Evolutionary conservation across 2,329 filamentous ascomycete species (phyloP).

Genomic region (Epichloe amarillans): DNA sequence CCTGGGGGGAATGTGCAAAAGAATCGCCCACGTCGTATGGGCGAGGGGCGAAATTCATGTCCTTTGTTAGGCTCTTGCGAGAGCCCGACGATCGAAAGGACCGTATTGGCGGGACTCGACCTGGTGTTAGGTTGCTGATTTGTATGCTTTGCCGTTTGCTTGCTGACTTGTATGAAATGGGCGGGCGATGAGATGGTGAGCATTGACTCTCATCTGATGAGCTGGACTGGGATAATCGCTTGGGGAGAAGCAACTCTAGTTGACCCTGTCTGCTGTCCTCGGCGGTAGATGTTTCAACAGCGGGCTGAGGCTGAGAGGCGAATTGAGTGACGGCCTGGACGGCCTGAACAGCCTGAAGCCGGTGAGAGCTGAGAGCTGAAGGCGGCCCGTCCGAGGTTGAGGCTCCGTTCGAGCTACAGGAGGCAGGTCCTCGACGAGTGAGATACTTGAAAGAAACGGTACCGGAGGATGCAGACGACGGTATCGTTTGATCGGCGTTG

Average conservation of each 20-base stretch:
- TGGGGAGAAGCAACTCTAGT: conserved; percentile 34
- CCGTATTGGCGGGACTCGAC: conserved; percentile 40
- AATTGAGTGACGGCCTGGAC: conserved; percentile 10
- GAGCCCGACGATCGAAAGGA: conserved; percentile 43
- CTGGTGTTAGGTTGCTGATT: conserved; percentile 18
- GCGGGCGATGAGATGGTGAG: conserved; percentile 27
- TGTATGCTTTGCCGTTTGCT: conserved; percentile 18
- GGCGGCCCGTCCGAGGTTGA: conserved; percentile 19
- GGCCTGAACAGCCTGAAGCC: conserved; percentile 18
- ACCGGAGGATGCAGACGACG: conserved; percentile 10
- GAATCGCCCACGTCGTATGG: conserved; percentile 32
- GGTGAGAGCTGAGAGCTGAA: conserved; percentile 19
- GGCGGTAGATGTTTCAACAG: conserved; percentile 10
- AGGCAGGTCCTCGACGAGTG: conserved; percentile 26
- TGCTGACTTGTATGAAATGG: conserved; percentile 36
- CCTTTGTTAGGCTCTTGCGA: conserved; percentile 38
- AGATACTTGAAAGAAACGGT: conserved; percentile 18
- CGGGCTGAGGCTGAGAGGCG: conserved; percentile 7
- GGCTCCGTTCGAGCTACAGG: conserved; percentile 22
- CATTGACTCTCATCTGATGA: conserved; percentile 35
- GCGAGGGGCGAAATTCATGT: conserved; percentile 35
- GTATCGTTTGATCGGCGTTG: conserved; percentile 11
- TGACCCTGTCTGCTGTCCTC: conserved; percentile 23
- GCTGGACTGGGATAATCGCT: conserved; percentile 24
- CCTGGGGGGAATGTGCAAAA: conserved; percentile 28